Percentiles rank a stretch among this genome's conserved stretches.
Conservation (phyloP, 176 grass and related monocot species). For the Aegilops longissima region DNA sequence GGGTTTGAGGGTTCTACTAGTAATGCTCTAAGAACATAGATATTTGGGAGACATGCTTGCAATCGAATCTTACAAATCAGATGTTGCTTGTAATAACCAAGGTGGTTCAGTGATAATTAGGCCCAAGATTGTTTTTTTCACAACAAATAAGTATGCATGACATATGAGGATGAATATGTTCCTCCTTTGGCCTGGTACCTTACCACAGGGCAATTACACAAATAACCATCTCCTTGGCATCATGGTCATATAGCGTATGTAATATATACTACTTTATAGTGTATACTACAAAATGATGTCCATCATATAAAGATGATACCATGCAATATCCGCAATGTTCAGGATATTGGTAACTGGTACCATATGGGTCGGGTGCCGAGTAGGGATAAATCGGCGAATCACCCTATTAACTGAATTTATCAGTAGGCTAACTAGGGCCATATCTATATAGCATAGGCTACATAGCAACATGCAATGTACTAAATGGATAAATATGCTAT, state of each 20-base stretch:
- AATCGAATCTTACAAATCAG: neutral
- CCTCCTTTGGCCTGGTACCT: slow-evolving; percentile 12
- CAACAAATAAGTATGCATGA: neutral
- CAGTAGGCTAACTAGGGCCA: too few relatives aligned
- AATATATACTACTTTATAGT: neutral
- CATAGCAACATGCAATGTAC: too few relatives aligned
- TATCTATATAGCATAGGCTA: too few relatives aligned
- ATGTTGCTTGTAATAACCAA: neutral
- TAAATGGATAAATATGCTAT: too few relatives aligned
- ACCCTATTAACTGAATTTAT: too few relatives aligned
- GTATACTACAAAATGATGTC: slow-evolving; percentile 46
- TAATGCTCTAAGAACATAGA: neutral
- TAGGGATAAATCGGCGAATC: too few relatives aligned
- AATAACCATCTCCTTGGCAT: slow-evolving; percentile 49
- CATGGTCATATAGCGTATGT: slow-evolving; percentile 50
- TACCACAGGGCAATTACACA: slow-evolving; percentile 13
- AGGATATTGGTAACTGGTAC: too few relatives aligned
- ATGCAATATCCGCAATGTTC: neutral
- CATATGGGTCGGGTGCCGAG: too few relatives aligned
- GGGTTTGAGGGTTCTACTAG: too few relatives aligned
- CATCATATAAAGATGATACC: slow-evolving; percentile 4
- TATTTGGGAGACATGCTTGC: neutral
- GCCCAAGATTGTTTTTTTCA: slow-evolving; percentile 1
- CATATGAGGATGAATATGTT: neutral
- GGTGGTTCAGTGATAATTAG: neutral